Base-by-base conservation (phyloP, 805 yeast genomes). In the Kluyveromyces siamensis region DNA sequence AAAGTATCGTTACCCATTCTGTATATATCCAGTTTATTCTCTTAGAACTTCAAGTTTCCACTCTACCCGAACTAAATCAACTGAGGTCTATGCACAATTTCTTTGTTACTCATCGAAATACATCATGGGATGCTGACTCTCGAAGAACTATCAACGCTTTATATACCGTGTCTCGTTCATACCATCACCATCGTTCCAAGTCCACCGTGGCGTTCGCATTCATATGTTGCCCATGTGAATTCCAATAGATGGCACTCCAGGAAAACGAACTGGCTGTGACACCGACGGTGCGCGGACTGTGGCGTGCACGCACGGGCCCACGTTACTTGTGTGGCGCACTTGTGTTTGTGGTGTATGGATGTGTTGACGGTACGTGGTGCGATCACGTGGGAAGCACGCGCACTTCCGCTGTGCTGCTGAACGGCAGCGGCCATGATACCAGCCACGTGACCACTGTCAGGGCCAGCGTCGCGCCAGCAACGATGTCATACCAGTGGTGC, bases 1-100 rank as follows among this genome's bases (percentile, higher is more conserved):
- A 81, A 81, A 49, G 75, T 75, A 62, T 50, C 48, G 46, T 46
- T 50, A 36, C 45, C 45, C 45, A 43, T 43, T 16, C 14, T 30
- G 35, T 30, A 30, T 30, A 30, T 30, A 30, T 30, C 10, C 35
- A 13, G 35, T 30, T 2, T 30, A 30, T 30, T 30, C 35, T 30
- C 14, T 30, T 30, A 11, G 35, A 30, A 30, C 11, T 8, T 21
- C 25, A 21, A 21, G 25, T 21, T 21, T 21, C 25, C 25, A 21
- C 25, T 21, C 25, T 21, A 21, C 25, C 25, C 25, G 25, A 21
- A 21, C 25, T 21, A 21, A 21, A 6, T 21, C 25, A 21, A 21
- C 25, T 4, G 25, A 21, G 25, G 6, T 21, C 25, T 21, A 21
- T 21, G 25, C 25, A 21, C 25, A 21, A 21, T 21, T 21, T 21